These are phyloP conservation scores for Vachellia collinsii DNA, from an alignment of 306 rosid species.

Conservation along the genomic window DNA sequence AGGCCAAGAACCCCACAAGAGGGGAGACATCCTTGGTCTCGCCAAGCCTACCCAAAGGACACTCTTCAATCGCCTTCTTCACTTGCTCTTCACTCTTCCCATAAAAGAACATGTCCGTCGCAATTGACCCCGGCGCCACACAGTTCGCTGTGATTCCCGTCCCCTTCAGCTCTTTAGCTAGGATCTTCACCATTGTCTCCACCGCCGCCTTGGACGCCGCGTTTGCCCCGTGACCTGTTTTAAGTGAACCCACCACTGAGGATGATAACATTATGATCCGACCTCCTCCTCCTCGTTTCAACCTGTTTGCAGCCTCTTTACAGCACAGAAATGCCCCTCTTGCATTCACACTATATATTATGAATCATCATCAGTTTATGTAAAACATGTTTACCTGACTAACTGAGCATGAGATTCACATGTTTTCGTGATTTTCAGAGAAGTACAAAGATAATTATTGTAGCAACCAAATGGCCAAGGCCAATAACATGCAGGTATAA, in stretches of 20 bases:
- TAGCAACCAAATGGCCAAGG: too few species aligned
- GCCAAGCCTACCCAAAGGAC: conserved; percentile 49
- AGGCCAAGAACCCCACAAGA: conserved; percentile 56
- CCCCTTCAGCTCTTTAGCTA: conserved; percentile 67
- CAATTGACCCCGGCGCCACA: conserved; percentile 63
- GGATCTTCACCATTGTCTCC: conserved; percentile 56
- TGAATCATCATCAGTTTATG: neutral
- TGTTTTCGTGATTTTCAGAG: too few species aligned
- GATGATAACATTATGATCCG: neutral
- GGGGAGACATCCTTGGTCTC: conserved; percentile 48
- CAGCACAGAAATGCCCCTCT: conserved; percentile 57
- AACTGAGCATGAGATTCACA: too few species aligned
- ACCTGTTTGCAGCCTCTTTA: conserved; percentile 31
- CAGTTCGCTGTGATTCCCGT: conserved; percentile 57
- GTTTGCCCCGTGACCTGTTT: conserved; percentile 4
- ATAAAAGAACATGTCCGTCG: conserved; percentile 48
- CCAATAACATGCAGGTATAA: too few species aligned
- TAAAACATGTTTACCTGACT: neutral
- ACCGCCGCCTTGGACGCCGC: conserved; percentile 68
- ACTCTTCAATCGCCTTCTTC: conserved; percentile 12
- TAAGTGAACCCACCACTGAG: neutral
- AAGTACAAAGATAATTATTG: too few species aligned
- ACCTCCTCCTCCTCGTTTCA: neutral
- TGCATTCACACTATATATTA: conserved; percentile 38
- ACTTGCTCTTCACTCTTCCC: conserved; percentile 54